Conservation (phyloP, 108 stramenopile species). For the Poteriospumella lacustris region DNA sequence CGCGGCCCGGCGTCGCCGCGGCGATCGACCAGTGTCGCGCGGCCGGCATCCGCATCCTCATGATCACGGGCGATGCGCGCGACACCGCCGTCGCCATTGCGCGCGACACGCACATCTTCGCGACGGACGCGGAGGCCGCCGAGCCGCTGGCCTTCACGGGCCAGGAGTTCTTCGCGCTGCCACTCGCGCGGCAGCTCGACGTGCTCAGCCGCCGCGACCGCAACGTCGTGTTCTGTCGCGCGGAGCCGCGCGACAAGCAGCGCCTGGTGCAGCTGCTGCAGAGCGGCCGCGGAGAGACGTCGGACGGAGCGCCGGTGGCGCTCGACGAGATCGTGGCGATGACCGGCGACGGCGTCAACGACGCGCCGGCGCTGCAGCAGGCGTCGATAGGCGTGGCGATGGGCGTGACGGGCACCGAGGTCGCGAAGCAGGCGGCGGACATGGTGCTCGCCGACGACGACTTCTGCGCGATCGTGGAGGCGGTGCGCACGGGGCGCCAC, state of each 20-base stretch:
- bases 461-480: conserved; percentile 90
- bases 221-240: conserved; percentile 92
- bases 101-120: conserved; percentile 64
- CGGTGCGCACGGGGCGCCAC: conserved; percentile 90
- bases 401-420: conserved; percentile 85
- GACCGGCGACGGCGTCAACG: conserved; percentile 98
- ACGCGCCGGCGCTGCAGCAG: conserved; percentile 96
- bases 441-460: conserved; percentile 96
- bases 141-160: conserved; percentile 53
- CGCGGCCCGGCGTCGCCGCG: conserved; percentile 88
- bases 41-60: conserved; percentile 93
- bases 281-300: conserved; percentile 35
- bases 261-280: conserved; percentile 87
- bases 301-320: not conserved
- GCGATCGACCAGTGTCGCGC: conserved; percentile 75
- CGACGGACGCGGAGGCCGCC: not conserved
- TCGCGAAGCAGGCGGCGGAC: conserved; percentile 94
- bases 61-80: conserved; percentile 95
- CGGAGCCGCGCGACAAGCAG: conserved; percentile 96
- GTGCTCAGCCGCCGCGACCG: conserved; percentile 52
- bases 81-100: conserved; percentile 93
- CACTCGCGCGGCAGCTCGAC: conserved; percentile 35
- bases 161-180: conserved; percentile 46
- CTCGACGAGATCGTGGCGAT: conserved; percentile 87
- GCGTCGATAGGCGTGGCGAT: conserved; percentile 90